Conservation (phyloP, 139 green algal genomes). For the Dunaliella primolecta region DNA sequence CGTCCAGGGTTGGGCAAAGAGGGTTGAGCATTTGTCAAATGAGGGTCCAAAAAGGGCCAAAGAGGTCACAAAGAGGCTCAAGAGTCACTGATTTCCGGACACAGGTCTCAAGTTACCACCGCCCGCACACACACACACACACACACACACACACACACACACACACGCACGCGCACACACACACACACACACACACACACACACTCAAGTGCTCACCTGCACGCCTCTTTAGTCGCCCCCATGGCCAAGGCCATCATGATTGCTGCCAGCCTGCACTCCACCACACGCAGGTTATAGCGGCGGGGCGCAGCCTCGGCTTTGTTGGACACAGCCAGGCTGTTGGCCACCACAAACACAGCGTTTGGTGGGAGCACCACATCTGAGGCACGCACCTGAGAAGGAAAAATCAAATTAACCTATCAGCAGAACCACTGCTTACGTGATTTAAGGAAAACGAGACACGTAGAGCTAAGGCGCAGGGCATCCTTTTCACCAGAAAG, state of each 20-base stretch:
- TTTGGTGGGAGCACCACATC: slow-evolving; percentile 80
- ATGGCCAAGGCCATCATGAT: slow-evolving; percentile 66
- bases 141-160: too few relatives aligned
- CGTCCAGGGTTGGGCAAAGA: too few relatives aligned
- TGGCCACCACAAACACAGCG: slow-evolving; percentile 90
- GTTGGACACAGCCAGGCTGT: slow-evolving; percentile 88
- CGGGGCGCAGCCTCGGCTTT: slow-evolving; percentile 86
- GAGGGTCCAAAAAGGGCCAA: too few relatives aligned
- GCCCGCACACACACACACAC: too few relatives aligned
- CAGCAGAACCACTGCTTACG: background rate
- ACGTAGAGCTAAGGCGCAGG: background rate
- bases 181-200: too few relatives aligned
- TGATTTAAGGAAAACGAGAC: background rate
- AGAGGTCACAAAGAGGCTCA: too few relatives aligned
- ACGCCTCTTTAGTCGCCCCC: slow-evolving; percentile 25
- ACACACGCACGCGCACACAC: too few relatives aligned
- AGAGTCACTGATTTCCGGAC: too few relatives aligned
- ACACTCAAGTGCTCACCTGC: too few relatives aligned
- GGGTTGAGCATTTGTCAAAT: too few relatives aligned
- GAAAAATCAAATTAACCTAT: background rate
- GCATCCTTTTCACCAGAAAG: too few relatives aligned
- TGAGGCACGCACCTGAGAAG: slow-evolving; percentile 70
- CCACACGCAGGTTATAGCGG: slow-evolving; percentile 93
- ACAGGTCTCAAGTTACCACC: too few relatives aligned
- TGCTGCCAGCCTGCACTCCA: slow-evolving; percentile 91